Conservation (phyloP, 805 yeast species). For the Tetrapisispora taiwanensis region DNA sequence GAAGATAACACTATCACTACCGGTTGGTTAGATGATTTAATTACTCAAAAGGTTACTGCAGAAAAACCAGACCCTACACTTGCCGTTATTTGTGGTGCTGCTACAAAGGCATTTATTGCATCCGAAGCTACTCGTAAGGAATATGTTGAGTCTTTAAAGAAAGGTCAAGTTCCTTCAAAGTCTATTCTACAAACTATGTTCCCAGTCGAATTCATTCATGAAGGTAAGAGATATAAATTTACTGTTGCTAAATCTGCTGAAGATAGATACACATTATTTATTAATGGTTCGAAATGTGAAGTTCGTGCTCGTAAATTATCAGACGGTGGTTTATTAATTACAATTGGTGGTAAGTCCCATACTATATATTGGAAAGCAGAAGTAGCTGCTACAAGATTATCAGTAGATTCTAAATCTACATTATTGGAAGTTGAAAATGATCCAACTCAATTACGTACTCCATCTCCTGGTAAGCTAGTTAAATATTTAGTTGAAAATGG, state of each 20-base stretch:
- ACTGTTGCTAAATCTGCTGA: slow-evolving; percentile 89
- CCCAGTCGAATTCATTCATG: slow-evolving; percentile 92
- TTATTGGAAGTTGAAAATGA: slow-evolving; percentile 90
- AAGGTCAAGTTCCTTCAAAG: slow-evolving; percentile 90
- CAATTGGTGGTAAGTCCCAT: slow-evolving; percentile 88
- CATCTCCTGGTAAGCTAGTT: slow-evolving; percentile 97
- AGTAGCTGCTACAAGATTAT: slow-evolving; percentile 85
- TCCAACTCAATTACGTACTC: slow-evolving; percentile 96
- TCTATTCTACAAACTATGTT: slow-evolving; percentile 73
- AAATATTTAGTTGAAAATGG: slow-evolving; percentile 91
- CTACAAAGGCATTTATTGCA: slow-evolving; percentile 82
- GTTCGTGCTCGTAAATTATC: slow-evolving; percentile 82
- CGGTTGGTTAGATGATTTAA: slow-evolving; percentile 97
- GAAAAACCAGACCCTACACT: slow-evolving; percentile 89
- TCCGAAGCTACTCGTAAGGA: slow-evolving; percentile 60
- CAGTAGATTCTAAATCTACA: slow-evolving; percentile 93
- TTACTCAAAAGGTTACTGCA: slow-evolving; percentile 85
- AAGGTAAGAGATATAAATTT: slow-evolving; percentile 84
- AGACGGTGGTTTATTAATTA: slow-evolving; percentile 87
- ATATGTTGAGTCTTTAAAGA: slow-evolving; percentile 70
- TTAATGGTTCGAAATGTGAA: slow-evolving; percentile 85
- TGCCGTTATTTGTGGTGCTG: slow-evolving; percentile 96
- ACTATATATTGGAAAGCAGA: slow-evolving; percentile 97
- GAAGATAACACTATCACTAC: slow-evolving; percentile 95
- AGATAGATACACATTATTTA: slow-evolving; percentile 77